These are phyloP conservation scores for Geotrichum siamense DNA, from an alignment of 1,139 yeast genomes.

Conservation along the genomic window DNA sequence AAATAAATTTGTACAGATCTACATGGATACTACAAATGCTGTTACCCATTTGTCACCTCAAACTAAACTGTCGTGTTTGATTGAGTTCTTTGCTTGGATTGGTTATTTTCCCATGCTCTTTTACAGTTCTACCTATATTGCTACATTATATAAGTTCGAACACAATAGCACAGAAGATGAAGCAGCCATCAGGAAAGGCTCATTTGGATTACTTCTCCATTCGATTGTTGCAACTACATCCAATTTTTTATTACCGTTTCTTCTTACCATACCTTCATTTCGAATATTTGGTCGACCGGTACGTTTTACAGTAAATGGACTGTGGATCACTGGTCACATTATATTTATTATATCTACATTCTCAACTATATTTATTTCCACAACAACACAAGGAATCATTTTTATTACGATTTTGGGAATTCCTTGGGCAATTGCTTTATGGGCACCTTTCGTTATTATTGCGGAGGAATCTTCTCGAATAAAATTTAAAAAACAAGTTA, in stretches of 20 bases:
- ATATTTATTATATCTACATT: slow-evolving; percentile 39
- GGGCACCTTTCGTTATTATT: slow-evolving; percentile 47
- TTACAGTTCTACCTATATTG: slow-evolving; percentile 46
- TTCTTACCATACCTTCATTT: slow-evolving; percentile 18
- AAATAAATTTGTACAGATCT: slow-evolving; percentile 17
- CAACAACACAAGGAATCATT: slow-evolving; percentile 36
- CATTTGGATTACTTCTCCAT: slow-evolving; percentile 39
- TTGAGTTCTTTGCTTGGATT: slow-evolving; percentile 48
- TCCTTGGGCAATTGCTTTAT: slow-evolving; percentile 47
- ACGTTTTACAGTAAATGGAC: slow-evolving; percentile 31
- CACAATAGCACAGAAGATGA: slow-evolving; percentile 24
- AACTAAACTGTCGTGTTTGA: slow-evolving; percentile 39
- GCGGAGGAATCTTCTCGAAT: slow-evolving; percentile 45
- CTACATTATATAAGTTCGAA: slow-evolving; percentile 40
- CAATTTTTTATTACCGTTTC: slow-evolving; percentile 37
- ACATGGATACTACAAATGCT: slow-evolving; percentile 36
- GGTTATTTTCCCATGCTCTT: slow-evolving; percentile 47
- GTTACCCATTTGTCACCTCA: slow-evolving; percentile 40
- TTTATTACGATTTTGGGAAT: slow-evolving; percentile 42
- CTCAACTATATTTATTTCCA: slow-evolving; percentile 38
- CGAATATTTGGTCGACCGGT: neutral
- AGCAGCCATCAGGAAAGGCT: slow-evolving; percentile 41
- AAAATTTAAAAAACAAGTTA: slow-evolving; percentile 32
- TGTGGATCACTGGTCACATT: slow-evolving; percentile 41
- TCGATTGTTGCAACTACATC: slow-evolving; percentile 39